phyloP scores from a whole-genome alignment of 2,329 filamentous ascomycete genomes.

The Fusarium concolor region DNA sequence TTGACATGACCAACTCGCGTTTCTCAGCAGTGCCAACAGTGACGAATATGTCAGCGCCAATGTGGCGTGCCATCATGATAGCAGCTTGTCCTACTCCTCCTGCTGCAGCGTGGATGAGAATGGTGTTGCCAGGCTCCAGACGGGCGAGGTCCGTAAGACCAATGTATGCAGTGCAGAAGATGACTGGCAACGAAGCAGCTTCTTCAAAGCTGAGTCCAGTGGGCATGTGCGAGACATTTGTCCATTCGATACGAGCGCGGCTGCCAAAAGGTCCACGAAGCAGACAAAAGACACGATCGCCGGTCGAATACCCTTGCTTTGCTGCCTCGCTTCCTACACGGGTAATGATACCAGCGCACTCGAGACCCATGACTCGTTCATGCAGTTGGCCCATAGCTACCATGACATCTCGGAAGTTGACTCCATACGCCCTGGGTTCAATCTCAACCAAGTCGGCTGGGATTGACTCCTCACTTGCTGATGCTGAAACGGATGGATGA shows the following conservation, averaged over 20 bases:
- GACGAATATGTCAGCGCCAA: slow-evolving; percentile 44
- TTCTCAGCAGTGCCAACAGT: slow-evolving; percentile 50
- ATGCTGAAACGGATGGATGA: too few species aligned
- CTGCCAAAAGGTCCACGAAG: too few species aligned
- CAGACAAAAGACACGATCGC: slow-evolving; percentile 3
- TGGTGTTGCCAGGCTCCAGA: slow-evolving; percentile 29
- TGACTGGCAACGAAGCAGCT: slow-evolving; percentile 18
- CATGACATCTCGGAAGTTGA: slow-evolving; percentile 1
- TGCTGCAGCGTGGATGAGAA: slow-evolving; percentile 47
- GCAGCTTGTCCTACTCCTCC: slow-evolving; percentile 46
- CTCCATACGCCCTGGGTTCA: too few species aligned
- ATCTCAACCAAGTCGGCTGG: too few species aligned
- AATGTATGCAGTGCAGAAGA: slow-evolving; percentile 19
- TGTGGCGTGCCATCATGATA: slow-evolving; percentile 38
- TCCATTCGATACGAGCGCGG: too few species aligned
- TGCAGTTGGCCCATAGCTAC: neutral
- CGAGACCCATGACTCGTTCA: neutral
- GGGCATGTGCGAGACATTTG: neutral
- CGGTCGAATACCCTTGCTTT: neutral
- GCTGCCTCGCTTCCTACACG: too few species aligned
- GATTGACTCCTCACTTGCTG: too few species aligned
- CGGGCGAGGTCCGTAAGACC: slow-evolving; percentile 7
- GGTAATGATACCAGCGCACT: too few species aligned
- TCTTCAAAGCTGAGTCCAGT: neutral
- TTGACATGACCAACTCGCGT: neutral